phyloP scores from a whole-genome alignment of 768 basidiomycete genomes.

The Hypsizygus marmoreus region DNA sequence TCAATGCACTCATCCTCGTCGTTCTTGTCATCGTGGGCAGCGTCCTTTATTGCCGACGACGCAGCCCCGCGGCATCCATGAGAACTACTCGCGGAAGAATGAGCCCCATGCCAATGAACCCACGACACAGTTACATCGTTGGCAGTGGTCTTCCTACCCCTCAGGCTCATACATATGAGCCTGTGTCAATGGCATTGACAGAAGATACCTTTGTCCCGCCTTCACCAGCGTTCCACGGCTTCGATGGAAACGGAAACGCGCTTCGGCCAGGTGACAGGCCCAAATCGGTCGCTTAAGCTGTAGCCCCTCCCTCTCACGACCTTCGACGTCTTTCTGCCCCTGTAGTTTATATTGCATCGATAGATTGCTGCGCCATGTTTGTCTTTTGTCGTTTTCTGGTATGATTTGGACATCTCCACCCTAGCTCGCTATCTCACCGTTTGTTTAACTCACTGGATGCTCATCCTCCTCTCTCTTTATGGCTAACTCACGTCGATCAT shows the following conservation, averaged over 20 bases:
- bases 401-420: constrained; percentile 9
- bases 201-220: constrained; percentile 63
- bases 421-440: not conserved
- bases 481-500: constrained; percentile 9
- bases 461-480: constrained; percentile 2
- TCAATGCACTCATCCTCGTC: constrained; percentile 74
- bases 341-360: constrained; percentile 14
- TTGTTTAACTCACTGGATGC: not conserved
- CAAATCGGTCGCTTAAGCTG: constrained; percentile 41
- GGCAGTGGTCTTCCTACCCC: constrained; percentile 21
- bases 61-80: constrained; percentile 30
- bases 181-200: constrained; percentile 69
- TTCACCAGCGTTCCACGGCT: constrained; percentile 55
- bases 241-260: constrained; percentile 36
- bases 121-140: constrained; percentile 43
- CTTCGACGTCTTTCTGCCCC: not conserved
- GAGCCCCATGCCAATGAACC: constrained; percentile 60
- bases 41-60: constrained; percentile 53
- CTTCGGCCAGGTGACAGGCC: constrained; percentile 40
- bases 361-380: constrained; percentile 9
- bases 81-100: constrained; percentile 44
- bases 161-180: constrained; percentile 58
- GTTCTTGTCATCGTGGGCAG: constrained; percentile 56
- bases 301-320: constrained; percentile 3
- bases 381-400: constrained; percentile 8